Evolutionary conservation across 2,329 filamentous ascomycete species (phyloP).

Genomic region (Colletotrichum sublineola): DNA sequence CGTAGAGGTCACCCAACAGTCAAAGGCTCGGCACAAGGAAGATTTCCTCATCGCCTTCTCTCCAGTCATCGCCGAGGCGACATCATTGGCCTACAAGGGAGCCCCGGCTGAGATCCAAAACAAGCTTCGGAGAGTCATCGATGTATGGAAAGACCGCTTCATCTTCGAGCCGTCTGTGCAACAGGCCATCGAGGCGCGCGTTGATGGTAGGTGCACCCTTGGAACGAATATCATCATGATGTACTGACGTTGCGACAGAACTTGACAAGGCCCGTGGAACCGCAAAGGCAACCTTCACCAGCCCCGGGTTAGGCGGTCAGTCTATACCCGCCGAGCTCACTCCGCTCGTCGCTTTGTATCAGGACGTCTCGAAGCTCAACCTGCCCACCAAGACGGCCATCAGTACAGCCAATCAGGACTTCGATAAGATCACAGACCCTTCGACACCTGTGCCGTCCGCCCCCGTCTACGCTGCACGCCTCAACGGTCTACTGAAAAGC

Average conservation of each 20-base stretch:
- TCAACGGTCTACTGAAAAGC: slow-evolving; percentile 90
- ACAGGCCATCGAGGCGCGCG: slow-evolving; percentile 80
- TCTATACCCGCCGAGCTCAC: slow-evolving; percentile 81
- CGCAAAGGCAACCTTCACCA: slow-evolving; percentile 64
- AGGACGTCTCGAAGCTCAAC: slow-evolving; percentile 79
- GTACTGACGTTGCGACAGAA: slow-evolving; percentile 58
- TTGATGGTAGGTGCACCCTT: slow-evolving; percentile 73
- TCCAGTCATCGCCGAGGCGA: slow-evolving; percentile 92
- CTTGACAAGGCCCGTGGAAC: slow-evolving; percentile 71
- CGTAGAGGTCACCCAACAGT: slow-evolving; percentile 95
- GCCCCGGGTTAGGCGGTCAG: slow-evolving; percentile 74
- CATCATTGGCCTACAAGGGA: slow-evolving; percentile 89
- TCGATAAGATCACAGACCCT: slow-evolving; percentile 84
- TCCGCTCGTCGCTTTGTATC: slow-evolving; percentile 80
- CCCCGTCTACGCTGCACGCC: slow-evolving; percentile 90
- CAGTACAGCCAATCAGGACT: slow-evolving; percentile 82
- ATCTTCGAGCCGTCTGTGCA: slow-evolving; percentile 89
- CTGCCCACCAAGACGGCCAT: slow-evolving; percentile 76
- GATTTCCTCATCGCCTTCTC: slow-evolving; percentile 95
- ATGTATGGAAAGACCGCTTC: slow-evolving; percentile 89
- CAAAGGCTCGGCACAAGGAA: slow-evolving; percentile 89
- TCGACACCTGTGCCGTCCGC: slow-evolving; percentile 78
- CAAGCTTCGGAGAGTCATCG: slow-evolving; percentile 89
- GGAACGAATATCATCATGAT: background rate
- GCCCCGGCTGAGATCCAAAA: slow-evolving; percentile 87